A percentile compares a stretch with the other conserved stretches of the same genome.
Conservation (phyloP, 1,139 yeast species). For the Hanseniaspora uvarum region DNA sequence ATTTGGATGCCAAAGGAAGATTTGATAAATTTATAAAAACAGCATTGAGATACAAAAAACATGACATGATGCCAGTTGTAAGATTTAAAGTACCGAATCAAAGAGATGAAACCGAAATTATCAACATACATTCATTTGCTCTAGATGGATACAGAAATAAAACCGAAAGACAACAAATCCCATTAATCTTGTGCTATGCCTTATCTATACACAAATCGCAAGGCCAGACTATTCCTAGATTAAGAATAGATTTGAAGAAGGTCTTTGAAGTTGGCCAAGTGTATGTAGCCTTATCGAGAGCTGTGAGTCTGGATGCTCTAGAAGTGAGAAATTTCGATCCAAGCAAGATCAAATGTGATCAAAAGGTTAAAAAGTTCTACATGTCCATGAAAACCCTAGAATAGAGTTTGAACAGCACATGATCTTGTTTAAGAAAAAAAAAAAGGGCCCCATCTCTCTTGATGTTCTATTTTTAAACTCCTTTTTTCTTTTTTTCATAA, state of each 20-base stretch:
- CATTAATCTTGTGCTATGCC: constrained; percentile 77
- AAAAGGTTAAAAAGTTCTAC: constrained; percentile 60
- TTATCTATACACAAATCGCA: constrained; percentile 84
- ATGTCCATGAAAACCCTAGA: constrained; percentile 32
- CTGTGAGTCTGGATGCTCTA: constrained; percentile 60
- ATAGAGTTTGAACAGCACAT: background rate
- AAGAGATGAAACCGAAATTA: constrained; percentile 26
- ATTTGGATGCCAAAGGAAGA: constrained; percentile 15
- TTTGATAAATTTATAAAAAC: constrained; percentile 10
- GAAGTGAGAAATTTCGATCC: constrained; percentile 66
- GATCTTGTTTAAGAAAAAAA: background rate
- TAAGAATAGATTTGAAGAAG: constrained; percentile 60
- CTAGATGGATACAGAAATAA: constrained; percentile 27
- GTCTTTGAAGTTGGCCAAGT: constrained; percentile 81
- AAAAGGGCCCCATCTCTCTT: background rate
- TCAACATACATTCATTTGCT: constrained; percentile 28
- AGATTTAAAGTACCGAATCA: constrained; percentile 36
- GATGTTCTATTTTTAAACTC: constrained; percentile 6
- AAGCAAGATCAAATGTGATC: constrained; percentile 51
- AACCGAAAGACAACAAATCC: constrained; percentile 50
- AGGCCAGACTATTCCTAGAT: constrained; percentile 75
- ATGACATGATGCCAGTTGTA: constrained; percentile 41
- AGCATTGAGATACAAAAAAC: constrained; percentile 6
- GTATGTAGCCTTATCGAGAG: constrained; percentile 84
- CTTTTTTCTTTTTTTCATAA: background rate